These are phyloP conservation scores for Biscogniauxia mediterranea DNA, from an alignment of 2,329 filamentous ascomycete genomes.

Conservation along the genomic window DNA sequence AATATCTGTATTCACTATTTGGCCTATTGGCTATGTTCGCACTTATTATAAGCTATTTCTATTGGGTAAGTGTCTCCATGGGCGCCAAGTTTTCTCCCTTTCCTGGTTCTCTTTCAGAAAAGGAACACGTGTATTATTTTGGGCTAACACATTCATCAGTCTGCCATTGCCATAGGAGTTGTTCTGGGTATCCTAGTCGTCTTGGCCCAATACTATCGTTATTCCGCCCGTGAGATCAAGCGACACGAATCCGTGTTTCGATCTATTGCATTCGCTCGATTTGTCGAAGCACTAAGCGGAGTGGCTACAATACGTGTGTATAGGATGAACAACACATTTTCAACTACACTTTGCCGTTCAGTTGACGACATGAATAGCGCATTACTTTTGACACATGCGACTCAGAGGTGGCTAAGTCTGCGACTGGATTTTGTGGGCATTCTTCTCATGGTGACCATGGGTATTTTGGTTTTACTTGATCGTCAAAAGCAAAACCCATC, in stretches of 20 bases:
- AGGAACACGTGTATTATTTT: neutral
- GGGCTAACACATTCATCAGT: constrained; percentile 30
- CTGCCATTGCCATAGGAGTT: constrained; percentile 61
- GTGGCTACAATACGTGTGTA: constrained; percentile 65
- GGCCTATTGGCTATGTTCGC: constrained; percentile 62
- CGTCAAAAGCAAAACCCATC: constrained; percentile 61
- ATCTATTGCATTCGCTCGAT: constrained; percentile 62
- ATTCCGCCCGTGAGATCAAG: constrained; percentile 66
- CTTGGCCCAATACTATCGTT: constrained; percentile 62
- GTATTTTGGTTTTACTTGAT: constrained; percentile 63
- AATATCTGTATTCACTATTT: constrained; percentile 62
- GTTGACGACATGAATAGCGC: constrained; percentile 67
- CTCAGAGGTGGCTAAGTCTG: constrained; percentile 65
- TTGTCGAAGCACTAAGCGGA: constrained; percentile 62
- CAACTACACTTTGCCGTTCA: constrained; percentile 46
- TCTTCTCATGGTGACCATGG: constrained; percentile 59
- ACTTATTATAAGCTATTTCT: constrained; percentile 64
- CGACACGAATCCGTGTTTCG: constrained; percentile 65
- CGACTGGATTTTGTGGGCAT: constrained; percentile 62
- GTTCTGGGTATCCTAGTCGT: constrained; percentile 59
- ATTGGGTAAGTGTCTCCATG: constrained; percentile 41
- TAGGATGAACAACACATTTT: constrained; percentile 57
- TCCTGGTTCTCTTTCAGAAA: neutral
- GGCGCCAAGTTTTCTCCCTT: neutral
- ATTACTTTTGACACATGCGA: constrained; percentile 66